A percentile compares a stretch with the other conserved stretches of the same genome.
These are phyloP conservation scores for Phoma sp. DNA, from an alignment of 2,329 filamentous ascomycete genomes.

Conservation along the genomic window DNA sequence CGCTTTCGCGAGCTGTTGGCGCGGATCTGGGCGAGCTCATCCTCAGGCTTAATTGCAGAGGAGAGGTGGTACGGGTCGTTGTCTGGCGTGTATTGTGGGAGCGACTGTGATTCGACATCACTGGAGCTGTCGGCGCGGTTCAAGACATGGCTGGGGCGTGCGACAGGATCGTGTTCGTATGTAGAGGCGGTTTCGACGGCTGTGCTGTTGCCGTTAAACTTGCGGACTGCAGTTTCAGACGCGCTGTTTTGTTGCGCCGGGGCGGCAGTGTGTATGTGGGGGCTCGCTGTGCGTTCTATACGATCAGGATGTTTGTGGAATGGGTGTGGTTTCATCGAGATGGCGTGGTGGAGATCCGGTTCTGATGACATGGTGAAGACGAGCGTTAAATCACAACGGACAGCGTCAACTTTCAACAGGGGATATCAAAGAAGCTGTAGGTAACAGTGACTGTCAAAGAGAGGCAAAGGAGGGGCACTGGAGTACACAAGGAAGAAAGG, in stretches of 20 bases:
- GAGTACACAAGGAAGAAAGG: neutral
- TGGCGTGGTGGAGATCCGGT: conserved; percentile 56
- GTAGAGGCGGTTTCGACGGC: conserved; percentile 46
- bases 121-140: conserved; percentile 24
- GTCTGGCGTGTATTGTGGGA: conserved; percentile 66
- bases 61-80: conserved; percentile 85
- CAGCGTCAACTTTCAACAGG: neutral
- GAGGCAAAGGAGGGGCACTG: neutral
- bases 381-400: neutral
- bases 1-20: conserved; percentile 83
- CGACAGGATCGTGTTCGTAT: conserved; percentile 44
- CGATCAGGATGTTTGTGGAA: conserved; percentile 44
- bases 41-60: conserved; percentile 75
- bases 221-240: conserved; percentile 22
- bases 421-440: neutral
- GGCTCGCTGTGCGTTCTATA: conserved; percentile 38
- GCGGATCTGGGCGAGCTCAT: conserved; percentile 77
- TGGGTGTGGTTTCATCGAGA: conserved; percentile 56
- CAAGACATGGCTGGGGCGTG: conserved; percentile 43
- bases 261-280: conserved; percentile 33
- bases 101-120: conserved; percentile 55
- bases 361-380: conserved; percentile 46
- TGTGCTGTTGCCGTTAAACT: conserved; percentile 47
- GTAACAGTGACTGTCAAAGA: neutral
- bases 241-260: conserved; percentile 22